A percentile compares a stretch with the other conserved stretches of the same genome.
Conservation (phyloP, 495 filamentous ascomycete species). For the Penicillium roqueforti region DNA sequence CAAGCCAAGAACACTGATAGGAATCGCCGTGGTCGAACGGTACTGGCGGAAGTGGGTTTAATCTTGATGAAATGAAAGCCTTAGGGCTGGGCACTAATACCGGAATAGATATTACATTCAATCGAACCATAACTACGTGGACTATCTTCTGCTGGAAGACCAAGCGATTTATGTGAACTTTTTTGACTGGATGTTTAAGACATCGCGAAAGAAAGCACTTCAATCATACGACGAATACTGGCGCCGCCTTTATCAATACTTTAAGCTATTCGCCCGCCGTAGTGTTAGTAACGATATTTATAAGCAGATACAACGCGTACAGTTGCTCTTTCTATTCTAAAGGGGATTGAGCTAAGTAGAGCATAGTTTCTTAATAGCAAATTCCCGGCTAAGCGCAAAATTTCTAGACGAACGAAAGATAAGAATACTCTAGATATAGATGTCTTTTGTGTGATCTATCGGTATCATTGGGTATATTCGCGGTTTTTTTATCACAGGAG, state of each 20-base stretch:
- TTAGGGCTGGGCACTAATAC: constrained; percentile 9
- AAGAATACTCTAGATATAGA: constrained; percentile 27
- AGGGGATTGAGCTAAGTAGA: constrained; percentile 4
- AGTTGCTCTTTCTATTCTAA: constrained; percentile 2
- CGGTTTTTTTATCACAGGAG: constrained; percentile 26
- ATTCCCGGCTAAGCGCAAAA: constrained; percentile 2
- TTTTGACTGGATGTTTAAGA: constrained; percentile 32
- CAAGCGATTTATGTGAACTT: constrained; percentile 30
- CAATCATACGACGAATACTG: constrained; percentile 31
- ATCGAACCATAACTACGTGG: constrained; percentile 25
- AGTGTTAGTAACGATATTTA: constrained; percentile 15
- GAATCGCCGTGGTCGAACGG: constrained; percentile 23
- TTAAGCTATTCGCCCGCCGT: constrained; percentile 22
- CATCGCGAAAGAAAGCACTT: constrained; percentile 23
- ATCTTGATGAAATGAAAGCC: neutral
- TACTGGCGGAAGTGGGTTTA: constrained; percentile 27
- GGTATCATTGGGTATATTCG: constrained; percentile 29
- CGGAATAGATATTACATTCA: constrained; percentile 29
- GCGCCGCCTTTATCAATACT: constrained; percentile 26
- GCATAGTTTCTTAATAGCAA: constrained; percentile 9
- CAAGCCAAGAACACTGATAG: constrained; percentile 24
- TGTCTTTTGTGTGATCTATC: constrained; percentile 22
- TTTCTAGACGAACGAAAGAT: constrained; percentile 10
- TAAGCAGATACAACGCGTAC: constrained; percentile 25
- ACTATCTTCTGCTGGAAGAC: constrained; percentile 25